These are phyloP conservation scores for Globisporangium perplexum DNA, from an alignment of 352 stramenopile genomes.

Conservation along the genomic window DNA sequence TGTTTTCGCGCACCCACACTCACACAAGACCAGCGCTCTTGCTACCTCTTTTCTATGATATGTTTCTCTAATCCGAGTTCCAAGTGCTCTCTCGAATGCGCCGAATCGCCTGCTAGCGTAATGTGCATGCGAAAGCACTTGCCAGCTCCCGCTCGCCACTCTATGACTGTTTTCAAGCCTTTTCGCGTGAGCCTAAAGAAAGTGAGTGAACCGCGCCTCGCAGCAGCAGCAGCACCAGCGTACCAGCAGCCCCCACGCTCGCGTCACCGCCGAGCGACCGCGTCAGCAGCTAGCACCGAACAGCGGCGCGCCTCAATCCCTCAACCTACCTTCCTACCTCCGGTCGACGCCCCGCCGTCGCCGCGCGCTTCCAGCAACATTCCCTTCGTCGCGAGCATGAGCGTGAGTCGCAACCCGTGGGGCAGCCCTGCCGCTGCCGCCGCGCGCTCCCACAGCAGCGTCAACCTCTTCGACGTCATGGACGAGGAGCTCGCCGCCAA, in stretches of 20 bases:
- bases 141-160: not conserved
- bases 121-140: not conserved
- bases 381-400: not conserved
- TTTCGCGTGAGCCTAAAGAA: not conserved
- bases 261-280: not conserved
- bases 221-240: not conserved
- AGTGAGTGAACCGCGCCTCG: no score
- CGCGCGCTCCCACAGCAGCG: conserved; percentile 11
- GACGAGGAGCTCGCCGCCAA: conserved; percentile 63
- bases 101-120: not conserved
- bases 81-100: not conserved
- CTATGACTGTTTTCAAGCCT: not conserved
- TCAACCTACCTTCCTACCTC: not conserved
- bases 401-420: conserved; percentile 25
- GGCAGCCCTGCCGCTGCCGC: conserved; percentile 19
- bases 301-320: no score
- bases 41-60: not conserved
- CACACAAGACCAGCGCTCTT: not conserved
- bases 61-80: not conserved
- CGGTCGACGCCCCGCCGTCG: not conserved
- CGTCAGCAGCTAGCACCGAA: not conserved
- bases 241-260: not conserved
- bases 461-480: conserved; percentile 67
- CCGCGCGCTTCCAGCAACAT: not conserved
- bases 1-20: not conserved